Percentiles rank a stretch among this genome's conserved stretches.
phyloP scores from a whole-genome alignment of 2,329 filamentous ascomycete genomes.

The Aspergillus pseudoterreus region DNA sequence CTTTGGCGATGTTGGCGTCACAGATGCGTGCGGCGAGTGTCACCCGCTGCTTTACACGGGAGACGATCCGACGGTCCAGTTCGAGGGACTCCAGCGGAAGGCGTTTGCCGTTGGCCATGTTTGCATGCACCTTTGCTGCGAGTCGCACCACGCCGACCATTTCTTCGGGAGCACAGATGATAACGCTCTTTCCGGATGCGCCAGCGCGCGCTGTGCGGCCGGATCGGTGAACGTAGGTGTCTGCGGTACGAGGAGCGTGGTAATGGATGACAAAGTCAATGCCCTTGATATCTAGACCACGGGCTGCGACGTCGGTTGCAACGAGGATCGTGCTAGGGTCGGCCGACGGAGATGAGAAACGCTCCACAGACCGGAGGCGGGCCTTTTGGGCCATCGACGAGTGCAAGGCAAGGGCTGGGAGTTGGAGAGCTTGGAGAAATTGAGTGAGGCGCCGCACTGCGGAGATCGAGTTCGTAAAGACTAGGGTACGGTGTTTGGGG shows the following conservation, averaged over 20 bases:
- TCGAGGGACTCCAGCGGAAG: constrained; percentile 70
- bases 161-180: constrained; percentile 90
- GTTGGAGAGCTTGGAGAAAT: constrained; percentile 74
- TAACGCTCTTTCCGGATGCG: constrained; percentile 71
- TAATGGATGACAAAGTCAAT: constrained; percentile 93
- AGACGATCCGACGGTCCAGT: constrained; percentile 74
- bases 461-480: constrained; percentile 96
- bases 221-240: constrained; percentile 92
- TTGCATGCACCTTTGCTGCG: constrained; percentile 80
- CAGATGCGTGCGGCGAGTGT: constrained; percentile 82
- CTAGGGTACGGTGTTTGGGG: constrained; percentile 72
- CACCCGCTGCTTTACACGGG: constrained; percentile 71
- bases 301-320: constrained; percentile 88
- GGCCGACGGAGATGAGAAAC: constrained; percentile 64
- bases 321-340: constrained; percentile 68
- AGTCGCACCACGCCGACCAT: constrained; percentile 78
- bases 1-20: constrained; percentile 78
- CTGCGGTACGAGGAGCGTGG: constrained; percentile 85
- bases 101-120: constrained; percentile 52
- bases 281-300: constrained; percentile 86
- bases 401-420: constrained; percentile 75
- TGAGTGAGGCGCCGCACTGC: constrained; percentile 83
- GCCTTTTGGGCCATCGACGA: constrained; percentile 96
- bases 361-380: constrained; percentile 85
- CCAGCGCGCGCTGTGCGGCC: constrained; percentile 87